phyloP scores from a whole-genome alignment of 495 filamentous ascomycete species.

The Beverwykella pulmonaria region DNA sequence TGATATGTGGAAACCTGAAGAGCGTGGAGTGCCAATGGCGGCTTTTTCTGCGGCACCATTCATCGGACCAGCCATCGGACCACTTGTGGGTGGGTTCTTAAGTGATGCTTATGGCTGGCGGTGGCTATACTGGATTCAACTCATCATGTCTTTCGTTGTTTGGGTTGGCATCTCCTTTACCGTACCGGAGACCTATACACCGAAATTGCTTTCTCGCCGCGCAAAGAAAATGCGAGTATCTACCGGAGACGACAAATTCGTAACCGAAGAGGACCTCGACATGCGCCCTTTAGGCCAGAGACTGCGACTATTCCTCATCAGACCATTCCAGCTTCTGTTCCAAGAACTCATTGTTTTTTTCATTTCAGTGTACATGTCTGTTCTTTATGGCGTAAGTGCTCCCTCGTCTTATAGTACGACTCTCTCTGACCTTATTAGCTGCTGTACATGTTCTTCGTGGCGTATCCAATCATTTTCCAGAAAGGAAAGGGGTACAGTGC shows the following conservation, averaged over 20 bases:
- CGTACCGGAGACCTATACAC: slow-evolving; percentile 79
- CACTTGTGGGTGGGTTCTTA: slow-evolving; percentile 75
- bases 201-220: slow-evolving; percentile 65
- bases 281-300: slow-evolving; percentile 63
- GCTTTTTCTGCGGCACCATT: slow-evolving; percentile 80
- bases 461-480: slow-evolving; percentile 79
- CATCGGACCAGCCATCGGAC: slow-evolving; percentile 69
- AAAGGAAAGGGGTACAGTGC: slow-evolving; percentile 72
- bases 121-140: slow-evolving; percentile 84
- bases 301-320: slow-evolving; percentile 67
- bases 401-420: not conserved
- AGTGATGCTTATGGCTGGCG: slow-evolving; percentile 71
- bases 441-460: slow-evolving; percentile 30
- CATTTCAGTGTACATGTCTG: slow-evolving; percentile 76
- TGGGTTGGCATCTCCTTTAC: slow-evolving; percentile 77
- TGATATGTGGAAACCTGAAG: slow-evolving; percentile 81
- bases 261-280: slow-evolving; percentile 76
- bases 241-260: slow-evolving; percentile 64
- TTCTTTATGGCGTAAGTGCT: slow-evolving; percentile 65
- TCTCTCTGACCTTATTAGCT: not conserved
- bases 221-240: slow-evolving; percentile 68
- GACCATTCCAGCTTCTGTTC: slow-evolving; percentile 80
- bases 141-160: slow-evolving; percentile 67
- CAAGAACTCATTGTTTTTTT: slow-evolving; percentile 77
- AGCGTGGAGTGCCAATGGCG: slow-evolving; percentile 84